phyloP scores from a whole-genome alignment of 2,329 filamentous ascomycete species.

The Phialocephala subalpina region DNA sequence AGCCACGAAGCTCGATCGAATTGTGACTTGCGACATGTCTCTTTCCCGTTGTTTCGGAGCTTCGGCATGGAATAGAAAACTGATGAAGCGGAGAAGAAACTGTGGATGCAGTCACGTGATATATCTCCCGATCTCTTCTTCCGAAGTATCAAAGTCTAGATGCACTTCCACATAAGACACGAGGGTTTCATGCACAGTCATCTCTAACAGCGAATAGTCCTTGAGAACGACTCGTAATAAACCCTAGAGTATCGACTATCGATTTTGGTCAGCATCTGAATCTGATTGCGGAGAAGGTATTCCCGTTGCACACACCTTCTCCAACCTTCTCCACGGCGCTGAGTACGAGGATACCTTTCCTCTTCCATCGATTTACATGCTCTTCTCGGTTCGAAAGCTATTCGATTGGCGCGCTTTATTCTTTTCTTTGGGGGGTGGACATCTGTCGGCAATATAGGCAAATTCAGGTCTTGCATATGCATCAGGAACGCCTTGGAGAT shows the following conservation, averaged over 20 bases:
- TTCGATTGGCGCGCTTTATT: slow-evolving; percentile 18
- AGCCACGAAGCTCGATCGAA: not conserved
- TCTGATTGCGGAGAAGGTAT: slow-evolving; percentile 20
- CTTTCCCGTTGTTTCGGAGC: not conserved
- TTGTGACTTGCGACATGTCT: slow-evolving; percentile 1
- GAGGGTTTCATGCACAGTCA: slow-evolving; percentile 14
- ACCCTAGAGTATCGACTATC: slow-evolving; percentile 17
- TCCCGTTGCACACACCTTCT: slow-evolving; percentile 18
- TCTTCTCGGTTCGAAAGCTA: not conserved
- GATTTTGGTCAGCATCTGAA: slow-evolving; percentile 20
- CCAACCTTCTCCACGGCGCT: slow-evolving; percentile 6
- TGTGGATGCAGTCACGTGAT: not conserved
- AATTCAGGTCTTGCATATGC: slow-evolving; percentile 17
- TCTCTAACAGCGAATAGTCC: slow-evolving; percentile 10
- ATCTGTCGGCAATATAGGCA: slow-evolving; percentile 21
- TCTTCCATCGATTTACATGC: slow-evolving; percentile 15
- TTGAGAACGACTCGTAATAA: slow-evolving; percentile 8
- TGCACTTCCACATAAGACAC: not conserved
- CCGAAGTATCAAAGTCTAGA: not conserved
- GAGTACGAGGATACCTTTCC: slow-evolving; percentile 4
- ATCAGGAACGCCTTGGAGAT: slow-evolving; percentile 1
- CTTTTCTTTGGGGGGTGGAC: not conserved
- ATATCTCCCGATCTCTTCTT: not conserved
- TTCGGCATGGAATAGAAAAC: not conserved
- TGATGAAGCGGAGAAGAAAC: not conserved